phyloP scores from a whole-genome alignment of 352 stramenopile genomes.

The Phytophthora sansomeana region DNA sequence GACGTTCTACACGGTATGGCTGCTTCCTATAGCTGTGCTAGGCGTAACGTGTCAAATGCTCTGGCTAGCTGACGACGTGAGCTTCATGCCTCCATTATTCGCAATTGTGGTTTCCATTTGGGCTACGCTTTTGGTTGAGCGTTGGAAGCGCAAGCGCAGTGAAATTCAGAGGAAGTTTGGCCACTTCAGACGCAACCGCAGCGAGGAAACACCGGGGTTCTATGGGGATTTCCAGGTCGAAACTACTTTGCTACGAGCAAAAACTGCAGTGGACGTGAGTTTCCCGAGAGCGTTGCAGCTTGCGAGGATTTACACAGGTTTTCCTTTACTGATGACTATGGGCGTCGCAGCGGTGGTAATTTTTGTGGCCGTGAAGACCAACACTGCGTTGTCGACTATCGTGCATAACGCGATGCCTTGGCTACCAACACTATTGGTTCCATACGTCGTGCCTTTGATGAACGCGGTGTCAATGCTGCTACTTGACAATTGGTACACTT shows the following conservation, averaged over 20 bases:
- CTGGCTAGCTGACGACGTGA: slow-evolving; percentile 37
- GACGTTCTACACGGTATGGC: slow-evolving; percentile 77
- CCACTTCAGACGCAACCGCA: slow-evolving; percentile 69
- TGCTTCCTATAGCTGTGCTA: slow-evolving; percentile 64
- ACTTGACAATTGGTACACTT: slow-evolving; percentile 77
- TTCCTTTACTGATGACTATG: slow-evolving; percentile 67
- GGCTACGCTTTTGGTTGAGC: slow-evolving; percentile 88
- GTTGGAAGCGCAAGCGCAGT: slow-evolving; percentile 91
- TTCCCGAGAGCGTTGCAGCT: slow-evolving; percentile 74
- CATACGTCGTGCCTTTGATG: slow-evolving; percentile 67
- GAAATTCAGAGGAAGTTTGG: slow-evolving; percentile 85
- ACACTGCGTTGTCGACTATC: slow-evolving; percentile 35
- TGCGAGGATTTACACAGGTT: slow-evolving; percentile 61
- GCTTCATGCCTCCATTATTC: slow-evolving; percentile 59
- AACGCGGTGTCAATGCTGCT: slow-evolving; percentile 79
- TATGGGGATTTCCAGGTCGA: slow-evolving; percentile 80
- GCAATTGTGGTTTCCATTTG: slow-evolving; percentile 86
- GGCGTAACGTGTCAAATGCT: slow-evolving; percentile 61
- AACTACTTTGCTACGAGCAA: slow-evolving; percentile 39
- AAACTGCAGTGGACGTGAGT: slow-evolving; percentile 53
- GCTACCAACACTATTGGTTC: slow-evolving; percentile 44
- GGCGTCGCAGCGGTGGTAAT: slow-evolving; percentile 54
- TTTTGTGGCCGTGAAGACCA: slow-evolving; percentile 68
- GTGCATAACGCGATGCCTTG: slow-evolving; percentile 43
- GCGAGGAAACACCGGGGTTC: slow-evolving; percentile 57